Evolutionary conservation across 2,329 filamentous ascomycete species (phyloP).

Genomic region (Fusarium praegraminearum): DNA sequence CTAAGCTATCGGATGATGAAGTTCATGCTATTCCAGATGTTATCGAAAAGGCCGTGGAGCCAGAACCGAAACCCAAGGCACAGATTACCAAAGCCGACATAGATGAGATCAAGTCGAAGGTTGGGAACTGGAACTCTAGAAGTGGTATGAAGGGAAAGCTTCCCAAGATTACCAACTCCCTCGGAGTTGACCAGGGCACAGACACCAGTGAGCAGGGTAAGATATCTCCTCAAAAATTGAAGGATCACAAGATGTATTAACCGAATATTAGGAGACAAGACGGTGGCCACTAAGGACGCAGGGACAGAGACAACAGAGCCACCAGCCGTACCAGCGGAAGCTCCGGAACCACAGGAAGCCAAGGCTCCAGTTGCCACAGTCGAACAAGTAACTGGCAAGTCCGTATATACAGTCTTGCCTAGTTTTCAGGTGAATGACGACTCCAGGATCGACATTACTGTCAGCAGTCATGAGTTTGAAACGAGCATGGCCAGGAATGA

Average conservation of each 20-base stretch:
- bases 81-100: background rate
- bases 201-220: background rate
- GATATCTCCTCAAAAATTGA: background rate
- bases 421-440: background rate
- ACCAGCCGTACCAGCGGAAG: background rate
- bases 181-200: background rate
- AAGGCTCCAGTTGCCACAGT: background rate
- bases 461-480: background rate
- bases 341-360: too few relatives aligned
- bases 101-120: background rate
- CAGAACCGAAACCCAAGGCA: background rate
- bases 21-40: background rate
- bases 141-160: background rate
- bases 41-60: background rate
- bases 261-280: background rate
- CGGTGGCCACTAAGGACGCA: background rate
- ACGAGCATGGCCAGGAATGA: slow-evolving; percentile 2
- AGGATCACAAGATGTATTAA: background rate
- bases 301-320: background rate
- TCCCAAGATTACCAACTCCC: background rate
- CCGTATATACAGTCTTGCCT: background rate
- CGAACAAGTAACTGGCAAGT: background rate
- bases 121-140: background rate
- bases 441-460: background rate
- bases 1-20: background rate